Conservation (phyloP, 208 protist genomes). For the Trypanosoma avium region DNA sequence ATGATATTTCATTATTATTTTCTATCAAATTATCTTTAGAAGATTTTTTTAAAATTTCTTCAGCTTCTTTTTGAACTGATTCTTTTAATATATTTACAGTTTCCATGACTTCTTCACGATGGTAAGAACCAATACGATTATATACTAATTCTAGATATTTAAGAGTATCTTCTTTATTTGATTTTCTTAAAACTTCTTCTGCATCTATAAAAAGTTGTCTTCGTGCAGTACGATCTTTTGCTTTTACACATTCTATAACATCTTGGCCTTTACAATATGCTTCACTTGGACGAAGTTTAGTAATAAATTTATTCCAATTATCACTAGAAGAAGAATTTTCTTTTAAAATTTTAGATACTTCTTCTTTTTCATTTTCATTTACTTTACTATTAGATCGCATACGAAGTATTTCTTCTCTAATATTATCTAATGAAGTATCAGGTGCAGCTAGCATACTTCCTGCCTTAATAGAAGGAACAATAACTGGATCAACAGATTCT, state of each 20-base stretch:
- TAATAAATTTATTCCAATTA: slow-evolving; percentile 9
- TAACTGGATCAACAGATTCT: slow-evolving; percentile 2
- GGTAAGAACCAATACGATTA: slow-evolving; percentile 25
- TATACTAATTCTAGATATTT: slow-evolving; percentile 59
- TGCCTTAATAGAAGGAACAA: slow-evolving; percentile 21
- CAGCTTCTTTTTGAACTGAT: slow-evolving; percentile 13
- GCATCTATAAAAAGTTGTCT: slow-evolving; percentile 48
- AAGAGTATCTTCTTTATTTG: slow-evolving; percentile 37
- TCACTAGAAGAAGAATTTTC: slow-evolving; percentile 11
- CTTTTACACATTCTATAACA: slow-evolving; percentile 43
- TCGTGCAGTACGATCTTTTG: slow-evolving; percentile 28
- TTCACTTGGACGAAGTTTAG: slow-evolving; percentile 36
- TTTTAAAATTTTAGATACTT: slow-evolving; percentile 13
- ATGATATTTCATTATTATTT: slow-evolving; percentile 2
- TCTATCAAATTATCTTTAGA: not conserved
- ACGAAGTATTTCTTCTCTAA: slow-evolving; percentile 43
- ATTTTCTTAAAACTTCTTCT: slow-evolving; percentile 66
- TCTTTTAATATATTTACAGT: slow-evolving; percentile 12
- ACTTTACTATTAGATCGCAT: slow-evolving; percentile 16
- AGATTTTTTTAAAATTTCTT: not conserved
- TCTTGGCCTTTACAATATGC: slow-evolving; percentile 59
- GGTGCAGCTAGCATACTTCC: slow-evolving; percentile 50
- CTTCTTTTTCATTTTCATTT: slow-evolving; percentile 26
- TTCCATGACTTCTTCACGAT: slow-evolving; percentile 26
- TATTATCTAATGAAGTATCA: slow-evolving; percentile 55